phyloP scores from a whole-genome alignment of 2,329 filamentous ascomycete genomes.

The Colletotrichum tanaceti region DNA sequence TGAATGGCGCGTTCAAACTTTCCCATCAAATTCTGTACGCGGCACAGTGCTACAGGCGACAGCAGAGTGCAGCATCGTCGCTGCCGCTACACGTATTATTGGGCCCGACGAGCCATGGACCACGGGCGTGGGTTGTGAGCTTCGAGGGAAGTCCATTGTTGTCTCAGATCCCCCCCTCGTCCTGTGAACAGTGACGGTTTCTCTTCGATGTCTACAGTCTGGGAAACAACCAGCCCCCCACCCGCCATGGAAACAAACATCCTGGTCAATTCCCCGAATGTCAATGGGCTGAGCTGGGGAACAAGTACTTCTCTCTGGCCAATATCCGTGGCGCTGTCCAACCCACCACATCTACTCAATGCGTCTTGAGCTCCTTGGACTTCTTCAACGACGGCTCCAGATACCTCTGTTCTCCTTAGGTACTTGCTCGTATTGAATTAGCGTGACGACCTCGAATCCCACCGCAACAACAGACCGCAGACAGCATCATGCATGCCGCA shows the following conservation, averaged over 20 bases:
- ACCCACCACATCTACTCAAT: not conserved
- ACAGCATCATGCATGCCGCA: constrained; percentile 10
- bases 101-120: not conserved
- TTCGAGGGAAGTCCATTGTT: constrained; percentile 28
- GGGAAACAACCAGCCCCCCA: not conserved
- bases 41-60: constrained; percentile 14
- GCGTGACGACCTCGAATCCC: not conserved
- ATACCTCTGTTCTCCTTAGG: not conserved
- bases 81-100: constrained; percentile 13
- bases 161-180: constrained; percentile 27
- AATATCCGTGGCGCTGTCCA: not conserved
- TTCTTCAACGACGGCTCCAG: not conserved
- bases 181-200: constrained; percentile 24
- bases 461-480: not conserved
- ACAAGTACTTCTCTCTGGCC: not conserved
- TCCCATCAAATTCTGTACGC: constrained; percentile 17
- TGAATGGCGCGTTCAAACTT: constrained; percentile 18
- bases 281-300: not conserved
- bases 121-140: constrained; percentile 10
- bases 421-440: too few relatives aligned
- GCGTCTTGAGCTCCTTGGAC: too few relatives aligned
- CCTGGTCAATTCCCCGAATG: constrained; percentile 12
- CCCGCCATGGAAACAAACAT: constrained; percentile 20
- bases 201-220: constrained; percentile 9
- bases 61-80: constrained; percentile 23